Evolutionary conservation across 2,329 filamentous ascomycete genomes (phyloP).

Genomic region (Nemania serpens): DNA sequence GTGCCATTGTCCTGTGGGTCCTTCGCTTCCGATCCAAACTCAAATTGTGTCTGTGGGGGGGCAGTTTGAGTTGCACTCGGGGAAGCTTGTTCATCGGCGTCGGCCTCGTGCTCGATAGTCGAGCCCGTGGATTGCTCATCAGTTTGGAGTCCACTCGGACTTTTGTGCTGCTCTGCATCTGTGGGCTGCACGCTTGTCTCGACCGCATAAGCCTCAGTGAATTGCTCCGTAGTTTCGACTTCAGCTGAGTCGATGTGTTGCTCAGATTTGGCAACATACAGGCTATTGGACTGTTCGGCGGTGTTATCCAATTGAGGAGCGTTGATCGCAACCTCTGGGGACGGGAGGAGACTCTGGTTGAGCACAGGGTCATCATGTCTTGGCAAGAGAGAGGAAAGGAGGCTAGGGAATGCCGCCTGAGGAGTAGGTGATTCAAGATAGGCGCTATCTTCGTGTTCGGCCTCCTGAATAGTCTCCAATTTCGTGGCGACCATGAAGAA

Average conservation of each 20-base stretch:
- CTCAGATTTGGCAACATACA: constrained; percentile 37
- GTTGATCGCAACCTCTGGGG: constrained; percentile 7
- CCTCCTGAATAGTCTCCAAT: constrained; percentile 9
- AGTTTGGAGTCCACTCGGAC: no score
- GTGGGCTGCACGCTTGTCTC: no score
- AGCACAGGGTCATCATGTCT: constrained; percentile 48
- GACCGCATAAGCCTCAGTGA: no score
- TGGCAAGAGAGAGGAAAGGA: constrained; percentile 52
- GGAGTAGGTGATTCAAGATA: constrained; percentile 23
- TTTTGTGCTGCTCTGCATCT: no score
- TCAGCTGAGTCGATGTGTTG: constrained; percentile 40
- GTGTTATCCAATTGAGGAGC: background rate
- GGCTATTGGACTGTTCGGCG: constrained; percentile 4
- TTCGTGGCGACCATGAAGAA: background rate
- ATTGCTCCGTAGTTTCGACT: constrained; percentile 49
- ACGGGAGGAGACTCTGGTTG: constrained; percentile 40
- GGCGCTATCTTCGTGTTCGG: constrained; percentile 20
- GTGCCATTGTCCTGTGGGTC: constrained; percentile 50
- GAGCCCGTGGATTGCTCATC: no score
- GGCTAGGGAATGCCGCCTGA: constrained; percentile 50
- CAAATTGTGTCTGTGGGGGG: no score
- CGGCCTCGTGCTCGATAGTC: no score
- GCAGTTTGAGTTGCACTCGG: no score
- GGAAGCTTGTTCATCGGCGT: no score
- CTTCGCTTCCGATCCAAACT: no score